Evolutionary conservation across 2,329 filamentous ascomycete genomes (phyloP).

Genomic region (Scedosporium boydii): DNA sequence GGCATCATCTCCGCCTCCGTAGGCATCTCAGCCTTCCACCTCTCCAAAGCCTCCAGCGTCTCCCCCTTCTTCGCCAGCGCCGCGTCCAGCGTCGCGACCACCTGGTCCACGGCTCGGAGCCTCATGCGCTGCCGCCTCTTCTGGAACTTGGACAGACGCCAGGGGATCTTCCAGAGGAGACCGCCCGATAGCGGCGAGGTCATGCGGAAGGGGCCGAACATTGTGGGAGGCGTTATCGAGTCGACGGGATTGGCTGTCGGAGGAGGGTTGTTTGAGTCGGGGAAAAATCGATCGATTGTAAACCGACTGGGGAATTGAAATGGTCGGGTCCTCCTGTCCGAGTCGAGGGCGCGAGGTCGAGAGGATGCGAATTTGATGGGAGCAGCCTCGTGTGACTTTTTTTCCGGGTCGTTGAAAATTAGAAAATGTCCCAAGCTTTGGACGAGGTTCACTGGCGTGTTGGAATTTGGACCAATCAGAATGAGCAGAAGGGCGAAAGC

Average conservation of each 20-base stretch:
- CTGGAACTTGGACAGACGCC: conserved; percentile 85
- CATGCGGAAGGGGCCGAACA: conserved; percentile 79
- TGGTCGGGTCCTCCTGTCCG: no score
- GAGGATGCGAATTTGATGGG: no score
- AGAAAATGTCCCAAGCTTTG: not conserved
- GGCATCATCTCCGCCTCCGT: conserved; percentile 92
- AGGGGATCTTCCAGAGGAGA: conserved; percentile 94
- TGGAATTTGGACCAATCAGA: not conserved
- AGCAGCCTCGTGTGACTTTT: no score
- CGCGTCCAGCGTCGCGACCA: conserved; percentile 74
- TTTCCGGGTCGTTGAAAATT: not conserved
- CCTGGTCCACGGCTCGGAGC: conserved; percentile 72
- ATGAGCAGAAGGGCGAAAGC: not conserved
- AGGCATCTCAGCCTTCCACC: conserved; percentile 95
- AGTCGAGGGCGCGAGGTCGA: no score
- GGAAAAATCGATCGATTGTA: no score
- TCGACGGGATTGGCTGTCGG: not conserved
- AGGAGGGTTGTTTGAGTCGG: not conserved
- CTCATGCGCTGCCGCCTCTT: conserved; percentile 80
- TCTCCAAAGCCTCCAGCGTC: conserved; percentile 67
- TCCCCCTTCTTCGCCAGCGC: conserved; percentile 67
- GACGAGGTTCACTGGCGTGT: not conserved
- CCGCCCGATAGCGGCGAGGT: conserved; percentile 69
- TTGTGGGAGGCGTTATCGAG: conserved; percentile 25
- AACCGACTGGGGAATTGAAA: no score